Percentiles rank a stretch among this genome's conserved stretches.
Evolutionary conservation across 768 basidiomycete genomes (phyloP).

Genomic region (Rhizopogon vesiculosus): DNA sequence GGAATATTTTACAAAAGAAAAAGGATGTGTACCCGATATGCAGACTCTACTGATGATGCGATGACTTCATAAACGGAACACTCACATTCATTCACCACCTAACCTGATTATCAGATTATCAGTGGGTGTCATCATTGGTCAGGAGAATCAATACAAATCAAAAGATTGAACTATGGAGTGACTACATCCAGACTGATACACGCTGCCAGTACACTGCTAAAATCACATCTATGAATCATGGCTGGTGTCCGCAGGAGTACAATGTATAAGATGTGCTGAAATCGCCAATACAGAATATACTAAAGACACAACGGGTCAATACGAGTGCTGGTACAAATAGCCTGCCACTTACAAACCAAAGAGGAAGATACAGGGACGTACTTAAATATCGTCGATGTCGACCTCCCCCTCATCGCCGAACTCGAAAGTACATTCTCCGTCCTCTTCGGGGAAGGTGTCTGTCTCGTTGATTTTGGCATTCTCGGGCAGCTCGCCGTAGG

Average conservation of each 20-base stretch:
- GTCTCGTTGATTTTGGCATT: conserved; percentile 98
- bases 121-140: not conserved
- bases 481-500: conserved; percentile 95
- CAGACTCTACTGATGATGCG: conserved; percentile 48
- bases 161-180: conserved; percentile 1
- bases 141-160: conserved; percentile 1
- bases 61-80: conserved; percentile 9
- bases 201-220: conserved; percentile 11
- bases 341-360: conserved; percentile 11
- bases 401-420: conserved; percentile 87
- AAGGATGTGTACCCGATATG: conserved; percentile 71
- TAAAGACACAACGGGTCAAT: conserved; percentile 1
- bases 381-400: conserved; percentile 86
- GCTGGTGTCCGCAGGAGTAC: conserved; percentile 10
- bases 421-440: conserved; percentile 85
- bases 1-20: conserved; percentile 65
- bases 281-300: conserved; percentile 12
- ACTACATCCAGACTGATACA: conserved; percentile 11
- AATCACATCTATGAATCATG: conserved; percentile 20
- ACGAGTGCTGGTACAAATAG: not conserved
- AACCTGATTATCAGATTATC: not conserved
- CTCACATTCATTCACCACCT: not conserved
- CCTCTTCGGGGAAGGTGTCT: conserved; percentile 87
- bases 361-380: conserved; percentile 5
- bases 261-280: conserved; percentile 1